Conservation (phyloP, 2,329 filamentous ascomycete species). For the Didymella pomorum region DNA sequence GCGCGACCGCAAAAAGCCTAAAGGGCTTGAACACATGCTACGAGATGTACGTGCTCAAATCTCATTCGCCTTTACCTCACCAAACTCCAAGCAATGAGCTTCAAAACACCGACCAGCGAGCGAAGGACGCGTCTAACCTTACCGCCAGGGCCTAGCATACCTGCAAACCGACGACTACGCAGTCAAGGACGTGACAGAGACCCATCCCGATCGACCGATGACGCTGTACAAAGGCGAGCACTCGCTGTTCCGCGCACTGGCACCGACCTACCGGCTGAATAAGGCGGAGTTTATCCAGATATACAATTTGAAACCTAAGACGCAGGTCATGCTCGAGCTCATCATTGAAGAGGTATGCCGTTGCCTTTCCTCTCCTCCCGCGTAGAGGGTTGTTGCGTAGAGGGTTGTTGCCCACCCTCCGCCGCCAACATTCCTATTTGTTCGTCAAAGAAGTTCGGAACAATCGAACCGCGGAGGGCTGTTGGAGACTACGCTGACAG, state of each 20-base stretch:
- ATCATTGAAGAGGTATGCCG: conserved; percentile 48
- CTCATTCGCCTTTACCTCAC: neutral
- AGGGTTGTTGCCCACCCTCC: too few relatives aligned
- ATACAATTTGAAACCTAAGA: conserved; percentile 46
- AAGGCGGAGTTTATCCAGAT: conserved; percentile 52
- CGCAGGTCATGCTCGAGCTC: conserved; percentile 43
- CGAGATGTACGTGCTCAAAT: conserved; percentile 64
- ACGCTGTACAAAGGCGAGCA: conserved; percentile 47
- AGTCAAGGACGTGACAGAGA: conserved; percentile 23
- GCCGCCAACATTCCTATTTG: too few relatives aligned
- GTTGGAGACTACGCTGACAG: neutral
- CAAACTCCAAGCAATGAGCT: neutral
- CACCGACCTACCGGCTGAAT: conserved; percentile 44
- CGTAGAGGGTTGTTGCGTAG: too few relatives aligned
- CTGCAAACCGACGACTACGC: conserved; percentile 49
- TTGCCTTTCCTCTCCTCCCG: too few relatives aligned
- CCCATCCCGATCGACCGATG: conserved; percentile 39
- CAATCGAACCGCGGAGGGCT: neutral
- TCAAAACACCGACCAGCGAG: too few relatives aligned
- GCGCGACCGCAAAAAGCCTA: conserved; percentile 42
- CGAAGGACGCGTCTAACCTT: too few relatives aligned
- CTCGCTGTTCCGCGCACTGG: conserved; percentile 42
- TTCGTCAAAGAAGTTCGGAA: too few relatives aligned
- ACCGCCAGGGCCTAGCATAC: conserved; percentile 56
- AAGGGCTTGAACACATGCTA: conserved; percentile 68